Evolutionary conservation across 441 rosid species (phyloP).

Genomic region (Eruca vesicaria): DNA sequence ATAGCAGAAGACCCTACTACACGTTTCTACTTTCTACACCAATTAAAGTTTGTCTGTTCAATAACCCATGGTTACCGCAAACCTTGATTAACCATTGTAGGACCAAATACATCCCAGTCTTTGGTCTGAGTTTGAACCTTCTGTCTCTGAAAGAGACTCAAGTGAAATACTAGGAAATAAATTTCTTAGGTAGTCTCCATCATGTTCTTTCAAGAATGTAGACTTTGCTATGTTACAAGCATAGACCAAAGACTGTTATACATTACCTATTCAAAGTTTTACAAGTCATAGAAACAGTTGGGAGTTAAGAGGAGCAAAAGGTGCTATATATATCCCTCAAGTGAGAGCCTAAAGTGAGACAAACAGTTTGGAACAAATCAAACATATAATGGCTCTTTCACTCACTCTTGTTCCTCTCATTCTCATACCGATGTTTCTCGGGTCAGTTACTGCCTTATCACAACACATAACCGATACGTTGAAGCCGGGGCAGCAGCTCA

Average conservation of each 20-base stretch:
- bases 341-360: not conserved
- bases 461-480: conserved; percentile 31
- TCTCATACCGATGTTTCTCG: conserved; percentile 8
- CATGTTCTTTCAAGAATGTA: not conserved
- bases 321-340: not conserved
- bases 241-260: conserved; percentile 13
- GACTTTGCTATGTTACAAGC: not conserved
- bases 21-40: conserved; percentile 8
- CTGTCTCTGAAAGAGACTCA: not conserved
- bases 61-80: not conserved
- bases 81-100: not conserved
- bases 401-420: not conserved
- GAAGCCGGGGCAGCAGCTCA: conserved; percentile 48
- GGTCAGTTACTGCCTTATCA: not conserved
- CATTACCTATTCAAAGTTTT: not conserved
- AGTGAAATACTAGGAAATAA: not conserved
- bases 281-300: not conserved
- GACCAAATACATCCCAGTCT: conserved; percentile 4
- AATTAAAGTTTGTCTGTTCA: not conserved
- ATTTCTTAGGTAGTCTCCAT: conserved; percentile 11
- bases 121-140: conserved; percentile 3
- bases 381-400: conserved; percentile 14
- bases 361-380: not conserved
- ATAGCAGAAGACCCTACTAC: conserved; percentile 7
- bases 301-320: not conserved